Evolutionary conservation across 2,329 filamentous ascomycete species (phyloP).

Genomic region (Monilinia fructigena): DNA sequence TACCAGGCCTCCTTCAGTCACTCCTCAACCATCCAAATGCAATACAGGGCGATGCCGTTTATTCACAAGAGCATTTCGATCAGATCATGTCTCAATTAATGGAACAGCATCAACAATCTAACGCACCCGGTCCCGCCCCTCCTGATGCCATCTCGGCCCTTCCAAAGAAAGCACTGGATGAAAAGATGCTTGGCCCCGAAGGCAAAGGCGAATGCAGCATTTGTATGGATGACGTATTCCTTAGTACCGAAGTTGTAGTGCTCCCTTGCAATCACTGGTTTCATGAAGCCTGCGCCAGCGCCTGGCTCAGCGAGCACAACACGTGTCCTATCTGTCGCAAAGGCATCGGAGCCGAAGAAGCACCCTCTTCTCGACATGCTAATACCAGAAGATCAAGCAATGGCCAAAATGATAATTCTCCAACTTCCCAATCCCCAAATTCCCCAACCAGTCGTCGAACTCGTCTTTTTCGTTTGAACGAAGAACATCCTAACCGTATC

Average conservation of each 20-base stretch:
- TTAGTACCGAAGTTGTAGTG: conserved; percentile 71
- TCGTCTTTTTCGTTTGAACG: conserved; percentile 8
- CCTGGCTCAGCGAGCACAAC: conserved; percentile 88
- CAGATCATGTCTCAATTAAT: conserved; percentile 84
- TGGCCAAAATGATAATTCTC: conserved; percentile 22
- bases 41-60: conserved; percentile 75
- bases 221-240: conserved; percentile 80
- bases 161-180: conserved; percentile 67
- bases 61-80: conserved; percentile 87
- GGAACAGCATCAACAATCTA: conserved; percentile 74
- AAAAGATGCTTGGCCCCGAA: conserved; percentile 64
- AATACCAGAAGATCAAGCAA: conserved; percentile 24
- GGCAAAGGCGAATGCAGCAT: conserved; percentile 84
- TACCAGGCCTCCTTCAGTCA: conserved; percentile 54
- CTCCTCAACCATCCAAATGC: conserved; percentile 54
- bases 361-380: conserved; percentile 22
- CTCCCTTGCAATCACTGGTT: conserved; percentile 95
- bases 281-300: conserved; percentile 74
- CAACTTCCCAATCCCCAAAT: neutral
- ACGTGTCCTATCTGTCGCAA: conserved; percentile 82
- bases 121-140: conserved; percentile 79
- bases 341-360: conserved; percentile 35
- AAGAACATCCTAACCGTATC: conserved; percentile 18
- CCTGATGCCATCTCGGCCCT: conserved; percentile 71
- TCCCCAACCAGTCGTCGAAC: conserved; percentile 22